Evolutionary conservation across 805 yeast genomes (phyloP), one percentile per base, ranked within the genome.

Genomic region (Wickerhamomyces hampshirensis): DNA sequence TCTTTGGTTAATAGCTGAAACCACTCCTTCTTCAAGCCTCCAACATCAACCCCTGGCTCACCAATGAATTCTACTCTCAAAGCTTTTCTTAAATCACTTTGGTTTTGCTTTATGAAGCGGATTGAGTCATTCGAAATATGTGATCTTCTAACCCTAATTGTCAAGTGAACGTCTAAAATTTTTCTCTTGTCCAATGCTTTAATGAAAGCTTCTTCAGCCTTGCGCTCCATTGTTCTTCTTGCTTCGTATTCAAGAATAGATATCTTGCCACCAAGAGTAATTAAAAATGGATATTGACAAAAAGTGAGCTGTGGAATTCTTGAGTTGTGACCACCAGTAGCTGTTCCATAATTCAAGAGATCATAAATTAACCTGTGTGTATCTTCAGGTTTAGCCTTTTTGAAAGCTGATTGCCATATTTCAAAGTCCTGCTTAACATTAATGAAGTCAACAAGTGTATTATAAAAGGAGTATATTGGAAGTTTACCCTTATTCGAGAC

Each of bases 11-110:
- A 63, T 27, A 89, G 60, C 32, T 77, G 65, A 58, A 93, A 89
- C 98, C 98, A 91, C 53, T 91, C 98, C 53, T 88, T 89, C 50
- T 82, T 77, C 40, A 91, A 68, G 0, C 98, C 98, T 2, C 98
- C 98, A 1, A 88, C 97, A 63, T 91, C 98, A 16, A 91, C 74
- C 0, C 98, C 98, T 0, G 89, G 94, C 53, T 91, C 98, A 40
- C 80, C 80, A 4, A 81, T 63, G 56, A 93, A 91, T 49, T 84
- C 89, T 7, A 93, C 81, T 43, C 77, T 71, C 21, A 91, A 59
- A 2, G 86, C 73, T 52, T 89, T 88, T 48, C 82, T 77, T 39
- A 88, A 65, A 50, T 84, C 85, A 9, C 58, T 56, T 28, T 65
- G 68, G 48, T 76, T 76, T 4, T 66, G 59, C 47, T 77, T 72